Evolutionary conservation across 805 yeast genomes (phyloP), one percentile per base, ranked within the genome.

Genomic region (Candida sithepensis): DNA sequence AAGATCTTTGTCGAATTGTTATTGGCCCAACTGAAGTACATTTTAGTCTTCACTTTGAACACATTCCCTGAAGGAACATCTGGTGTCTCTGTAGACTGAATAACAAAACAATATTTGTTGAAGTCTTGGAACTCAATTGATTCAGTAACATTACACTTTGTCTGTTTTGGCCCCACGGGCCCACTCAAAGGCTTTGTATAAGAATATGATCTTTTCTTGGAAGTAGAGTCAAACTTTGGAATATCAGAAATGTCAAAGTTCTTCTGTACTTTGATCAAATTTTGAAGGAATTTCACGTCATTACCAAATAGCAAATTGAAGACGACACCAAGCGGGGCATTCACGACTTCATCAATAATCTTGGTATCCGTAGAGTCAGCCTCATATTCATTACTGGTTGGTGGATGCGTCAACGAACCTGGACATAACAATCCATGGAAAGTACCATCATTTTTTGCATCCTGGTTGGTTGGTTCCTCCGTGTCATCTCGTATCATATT

Each of bases 51-150:
- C 3, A 84, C 85, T 41, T 74, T 72, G 55, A 87, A 87, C 0
- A 85, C 71, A 52, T 72, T 75, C 7, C 95, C 94, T 30, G 86
- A 81, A 0, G 95, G 95, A n/a, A 86, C 88, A 67, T 86, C 94
- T 0, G 94, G 95, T 0, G 89, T 83, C 42, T 73, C 76, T 0
- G 90, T 81, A 1, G 71, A 62, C 53, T 84, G 87, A 2, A 75
- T 71, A 2, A 82, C 78, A 26, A 72, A 69, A 20, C 81, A 70
- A 47, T 62, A 67, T 22, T 70, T 67, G 6, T 75, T 70, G 18
- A 77, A 70, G 56, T 85, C 82, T 46, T 60, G 69, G 39, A 74
- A 70, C 26, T 81, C 79, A 16, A 85, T 59, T 2, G 72, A 72
- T 58, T 87, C 95, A 4, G 73, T 71, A 41, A 86, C 82, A 16